These are phyloP conservation scores for Kodamaea jinghongensis DNA, from an alignment of 805 yeast species.

Conservation along the genomic window DNA sequence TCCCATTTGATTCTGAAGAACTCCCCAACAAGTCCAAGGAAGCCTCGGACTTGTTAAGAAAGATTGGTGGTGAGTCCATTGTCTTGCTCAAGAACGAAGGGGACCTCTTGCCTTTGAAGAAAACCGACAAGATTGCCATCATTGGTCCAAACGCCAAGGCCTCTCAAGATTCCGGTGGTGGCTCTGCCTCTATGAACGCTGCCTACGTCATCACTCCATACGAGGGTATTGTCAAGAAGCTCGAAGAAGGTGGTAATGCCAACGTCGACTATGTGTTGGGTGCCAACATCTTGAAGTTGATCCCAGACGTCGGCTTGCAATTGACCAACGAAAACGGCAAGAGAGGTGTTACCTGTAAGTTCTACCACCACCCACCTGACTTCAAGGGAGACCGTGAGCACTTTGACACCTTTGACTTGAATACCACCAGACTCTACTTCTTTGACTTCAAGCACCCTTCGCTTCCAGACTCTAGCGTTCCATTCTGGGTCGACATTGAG, in stretches of 20 bases:
- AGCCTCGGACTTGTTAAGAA: constrained; percentile 10
- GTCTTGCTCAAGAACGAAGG: constrained; percentile 58
- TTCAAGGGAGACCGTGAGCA: constrained; percentile 15
- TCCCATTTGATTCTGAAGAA: constrained; percentile 37
- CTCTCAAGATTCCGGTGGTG: constrained; percentile 57
- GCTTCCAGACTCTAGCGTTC: constrained; percentile 16
- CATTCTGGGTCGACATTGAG: constrained; percentile 44
- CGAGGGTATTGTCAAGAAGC: constrained; percentile 39
- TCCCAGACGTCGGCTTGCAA: constrained; percentile 27
- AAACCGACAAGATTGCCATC: constrained; percentile 40
- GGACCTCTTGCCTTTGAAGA: constrained; percentile 44
- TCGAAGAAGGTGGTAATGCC: constrained; percentile 20
- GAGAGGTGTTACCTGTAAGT: constrained; percentile 23
- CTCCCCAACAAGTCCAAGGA: constrained; percentile 40
- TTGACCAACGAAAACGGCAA: constrained; percentile 21
- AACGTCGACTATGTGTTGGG: constrained; percentile 30
- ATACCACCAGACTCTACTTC: constrained; percentile 14
- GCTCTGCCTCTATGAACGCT: constrained; percentile 53
- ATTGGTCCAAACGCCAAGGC: constrained; percentile 59
- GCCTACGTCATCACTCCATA: constrained; percentile 48
- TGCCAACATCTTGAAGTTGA: constrained; percentile 27
- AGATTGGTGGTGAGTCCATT: constrained; percentile 44
- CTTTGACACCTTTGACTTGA: constrained; percentile 24
- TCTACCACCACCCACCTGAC: constrained; percentile 24
- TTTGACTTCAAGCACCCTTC: constrained; percentile 18